Conservation (phyloP, 108 stramenopile species). For the Pseudonitzschia multistriata region DNA sequence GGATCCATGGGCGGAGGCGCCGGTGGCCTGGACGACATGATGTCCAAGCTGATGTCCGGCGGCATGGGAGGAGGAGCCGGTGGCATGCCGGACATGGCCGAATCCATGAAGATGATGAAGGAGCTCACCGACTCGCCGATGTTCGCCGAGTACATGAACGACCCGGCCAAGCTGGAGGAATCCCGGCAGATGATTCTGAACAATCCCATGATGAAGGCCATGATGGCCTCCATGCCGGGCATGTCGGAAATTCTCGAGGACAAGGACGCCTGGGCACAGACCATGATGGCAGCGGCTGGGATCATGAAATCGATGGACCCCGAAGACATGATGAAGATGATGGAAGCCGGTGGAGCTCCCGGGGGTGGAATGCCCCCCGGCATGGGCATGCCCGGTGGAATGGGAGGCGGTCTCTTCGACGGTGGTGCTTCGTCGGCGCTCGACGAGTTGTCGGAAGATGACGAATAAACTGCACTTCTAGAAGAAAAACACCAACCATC, state of each 20-base stretch:
- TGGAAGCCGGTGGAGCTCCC: slow-evolving; percentile 39
- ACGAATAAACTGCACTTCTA: slow-evolving; percentile 27
- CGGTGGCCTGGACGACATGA: slow-evolving; percentile 47
- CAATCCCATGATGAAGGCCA: slow-evolving; percentile 80
- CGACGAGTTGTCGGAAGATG: slow-evolving; percentile 61
- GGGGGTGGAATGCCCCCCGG: slow-evolving; percentile 18
- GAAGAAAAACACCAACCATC: too few species aligned
- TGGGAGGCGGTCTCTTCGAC: slow-evolving; percentile 29
- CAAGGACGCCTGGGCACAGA: slow-evolving; percentile 53
- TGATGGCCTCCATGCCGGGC: slow-evolving; percentile 81
- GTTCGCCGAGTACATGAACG: slow-evolving; percentile 72
- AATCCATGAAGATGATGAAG: slow-evolving; percentile 45
- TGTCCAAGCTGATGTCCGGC: slow-evolving; percentile 43
- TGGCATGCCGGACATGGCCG: slow-evolving; percentile 38
- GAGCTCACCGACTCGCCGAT: slow-evolving; percentile 73
- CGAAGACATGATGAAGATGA: slow-evolving; percentile 42
- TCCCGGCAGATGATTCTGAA: slow-evolving; percentile 76
- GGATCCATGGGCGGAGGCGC: slow-evolving; percentile 30
- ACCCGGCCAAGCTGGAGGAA: slow-evolving; percentile 78
- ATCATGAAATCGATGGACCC: slow-evolving; percentile 62
- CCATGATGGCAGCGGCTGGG: slow-evolving; percentile 59
- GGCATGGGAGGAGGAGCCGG: slow-evolving; percentile 23
- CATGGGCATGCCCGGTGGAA: slow-evolving; percentile 9
- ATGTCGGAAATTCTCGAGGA: slow-evolving; percentile 76
- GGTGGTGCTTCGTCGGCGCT: slow-evolving; percentile 39